These are phyloP conservation scores for Dalbergia cultrata DNA, from an alignment of 306 rosid genomes.

Conservation along the genomic window DNA sequence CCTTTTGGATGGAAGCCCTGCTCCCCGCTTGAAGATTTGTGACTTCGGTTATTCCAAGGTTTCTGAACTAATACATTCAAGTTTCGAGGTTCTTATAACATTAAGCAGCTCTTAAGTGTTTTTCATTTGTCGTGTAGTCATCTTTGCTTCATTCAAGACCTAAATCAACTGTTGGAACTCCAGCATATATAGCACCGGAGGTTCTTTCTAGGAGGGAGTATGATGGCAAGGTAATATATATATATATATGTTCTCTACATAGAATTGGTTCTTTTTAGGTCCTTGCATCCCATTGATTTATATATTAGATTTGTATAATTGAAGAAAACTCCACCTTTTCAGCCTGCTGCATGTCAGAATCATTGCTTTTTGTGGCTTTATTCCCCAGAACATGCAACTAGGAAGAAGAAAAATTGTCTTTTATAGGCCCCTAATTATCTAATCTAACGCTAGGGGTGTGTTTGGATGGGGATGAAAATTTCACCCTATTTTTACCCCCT, in stretches of 20 bases:
- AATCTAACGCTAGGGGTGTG: no score
- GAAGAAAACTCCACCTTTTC: background rate
- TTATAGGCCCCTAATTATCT: slow-evolving; percentile 1
- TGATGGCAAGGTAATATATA: slow-evolving; percentile 71
- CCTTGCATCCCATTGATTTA: background rate
- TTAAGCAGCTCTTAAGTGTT: slow-evolving; percentile 8
- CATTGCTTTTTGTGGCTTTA: slow-evolving; percentile 13
- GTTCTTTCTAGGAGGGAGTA: slow-evolving; percentile 78
- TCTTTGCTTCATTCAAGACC: slow-evolving; percentile 80
- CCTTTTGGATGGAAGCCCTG: slow-evolving; percentile 82
- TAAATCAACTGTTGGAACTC: slow-evolving; percentile 82
- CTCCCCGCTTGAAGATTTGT: slow-evolving; percentile 82
- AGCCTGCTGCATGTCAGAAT: slow-evolving; percentile 3
- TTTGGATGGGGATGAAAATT: no score
- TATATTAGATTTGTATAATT: slow-evolving; percentile 1
- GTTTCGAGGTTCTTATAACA: slow-evolving; percentile 16
- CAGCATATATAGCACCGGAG: slow-evolving; percentile 84
- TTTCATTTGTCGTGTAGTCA: slow-evolving; percentile 54
- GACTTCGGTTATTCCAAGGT: slow-evolving; percentile 89
- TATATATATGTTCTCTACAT: background rate
- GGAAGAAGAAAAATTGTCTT: slow-evolving; percentile 10
- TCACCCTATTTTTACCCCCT: no score
- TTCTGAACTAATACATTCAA: background rate
- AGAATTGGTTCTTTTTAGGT: slow-evolving; percentile 26
- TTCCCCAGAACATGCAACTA: slow-evolving; percentile 16